Conservation (phyloP, 2,329 filamentous ascomycete genomes). For the Alternaria gansuensis region DNA sequence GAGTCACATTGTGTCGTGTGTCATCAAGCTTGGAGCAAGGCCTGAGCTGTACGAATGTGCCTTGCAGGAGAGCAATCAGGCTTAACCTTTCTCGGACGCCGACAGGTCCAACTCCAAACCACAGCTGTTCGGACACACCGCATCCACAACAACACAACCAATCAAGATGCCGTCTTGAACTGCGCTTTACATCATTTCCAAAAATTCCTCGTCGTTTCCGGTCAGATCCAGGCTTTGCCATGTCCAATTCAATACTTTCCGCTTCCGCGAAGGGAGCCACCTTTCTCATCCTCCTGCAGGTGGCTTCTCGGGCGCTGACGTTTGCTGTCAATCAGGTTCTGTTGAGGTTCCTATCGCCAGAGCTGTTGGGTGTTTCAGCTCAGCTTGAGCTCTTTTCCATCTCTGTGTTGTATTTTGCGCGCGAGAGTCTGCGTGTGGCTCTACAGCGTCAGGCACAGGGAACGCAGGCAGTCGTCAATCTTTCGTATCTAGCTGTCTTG, state of each 20-base stretch:
- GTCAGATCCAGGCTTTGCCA: conserved; percentile 22
- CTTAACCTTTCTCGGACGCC: conserved; percentile 37
- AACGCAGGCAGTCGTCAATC: conserved; percentile 82
- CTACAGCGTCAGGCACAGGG: conserved; percentile 75
- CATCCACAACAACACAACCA: conserved; percentile 28
- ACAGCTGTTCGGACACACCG: conserved; percentile 30
- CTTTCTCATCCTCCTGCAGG: conserved; percentile 86
- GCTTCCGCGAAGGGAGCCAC: conserved; percentile 75
- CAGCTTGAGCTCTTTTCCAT: conserved; percentile 94
- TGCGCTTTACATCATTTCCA: conserved; percentile 15
- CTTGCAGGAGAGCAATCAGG: conserved; percentile 20
- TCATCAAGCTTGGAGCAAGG: conserved; percentile 26
- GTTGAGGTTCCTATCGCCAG: conserved; percentile 85
- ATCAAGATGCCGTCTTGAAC: conserved; percentile 36
- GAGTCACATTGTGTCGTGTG: conserved; percentile 32
- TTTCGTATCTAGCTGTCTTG: conserved; percentile 79
- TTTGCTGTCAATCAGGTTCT: conserved; percentile 93
- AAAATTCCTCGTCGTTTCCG: conserved; percentile 17
- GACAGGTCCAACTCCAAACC: conserved; percentile 31
- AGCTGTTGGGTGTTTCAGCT: conserved; percentile 82
- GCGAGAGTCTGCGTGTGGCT: conserved; percentile 90
- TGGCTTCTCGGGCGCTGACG: conserved; percentile 85
- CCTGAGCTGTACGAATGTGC: conserved; percentile 16
- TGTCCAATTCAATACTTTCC: conserved; percentile 50
- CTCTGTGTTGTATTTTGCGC: conserved; percentile 91